Base-by-base conservation (phyloP, 2,329 filamentous ascomycete species). In the Aspergillus costaricaensis region DNA sequence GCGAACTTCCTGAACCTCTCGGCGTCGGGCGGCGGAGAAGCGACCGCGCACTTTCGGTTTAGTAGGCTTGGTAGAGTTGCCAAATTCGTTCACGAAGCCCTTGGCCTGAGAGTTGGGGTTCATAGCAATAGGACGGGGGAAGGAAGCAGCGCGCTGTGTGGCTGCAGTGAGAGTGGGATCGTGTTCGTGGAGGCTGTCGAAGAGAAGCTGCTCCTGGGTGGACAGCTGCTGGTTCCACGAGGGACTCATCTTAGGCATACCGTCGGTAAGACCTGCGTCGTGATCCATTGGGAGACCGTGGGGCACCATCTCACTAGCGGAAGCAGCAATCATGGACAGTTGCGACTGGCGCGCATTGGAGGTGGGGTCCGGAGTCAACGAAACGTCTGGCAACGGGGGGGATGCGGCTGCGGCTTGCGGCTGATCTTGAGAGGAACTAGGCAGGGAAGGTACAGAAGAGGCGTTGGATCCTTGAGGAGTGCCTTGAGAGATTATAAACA, bases 1-100 rank as follows among this genome's bases (percentile, higher is more conserved):
- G 23, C 85, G 80, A 36, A 86, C 82, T 62, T 84, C 81, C 63
- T 85, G 82, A 2, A 87, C 85, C 67, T 87, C 83, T 63, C 85
- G 82, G 36, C 85, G 80, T 60, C 85, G 76, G 21, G 79, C 77
- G 47, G 85, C 83, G 30, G 81, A 79, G 67, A 88, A 87, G n/a
- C 82, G 78, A 3, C 82, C 82, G 47, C 85, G 79, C 5, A 82
- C 80, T 64, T 85, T 78, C 19, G 70, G 72, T 64, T 84, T 73
- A 64, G 80, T 67, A 70, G 74, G 72, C 64, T 79, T 78, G 36
- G 72, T 75, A 12, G 73, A 70, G 50, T 76, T 74, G 4, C 76
- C 75, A 64, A 75, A 76, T 57, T 77, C 74, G 57, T 77, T 77
- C 9, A 77, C 74, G 61, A 77, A 77, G 12, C 76, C 76, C 58